Conservation (phyloP, 306 rosid genomes). For the Elaeagnus macrophylla region DNA sequence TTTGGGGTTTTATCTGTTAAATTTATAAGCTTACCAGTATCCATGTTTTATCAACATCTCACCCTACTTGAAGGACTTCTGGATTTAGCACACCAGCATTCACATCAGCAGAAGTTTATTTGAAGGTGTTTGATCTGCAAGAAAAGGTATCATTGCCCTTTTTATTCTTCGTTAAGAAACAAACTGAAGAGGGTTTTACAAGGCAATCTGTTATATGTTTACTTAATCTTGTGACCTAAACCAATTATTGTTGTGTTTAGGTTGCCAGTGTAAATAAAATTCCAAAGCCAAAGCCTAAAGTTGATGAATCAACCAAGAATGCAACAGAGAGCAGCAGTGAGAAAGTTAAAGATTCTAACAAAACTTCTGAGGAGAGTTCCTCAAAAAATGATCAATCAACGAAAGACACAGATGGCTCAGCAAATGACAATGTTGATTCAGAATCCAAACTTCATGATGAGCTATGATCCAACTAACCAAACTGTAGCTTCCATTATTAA, state of each 20-base stretch:
- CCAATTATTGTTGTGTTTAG: constrained; percentile 21
- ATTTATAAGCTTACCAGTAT: background rate
- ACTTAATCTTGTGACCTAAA: constrained; percentile 6
- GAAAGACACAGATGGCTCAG: constrained; percentile 25
- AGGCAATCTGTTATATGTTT: constrained; percentile 1
- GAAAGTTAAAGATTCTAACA: constrained; percentile 26
- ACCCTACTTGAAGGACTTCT: constrained; percentile 40
- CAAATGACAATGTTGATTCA: constrained; percentile 25
- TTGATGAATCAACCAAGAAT: constrained; percentile 49
- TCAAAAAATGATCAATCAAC: constrained; percentile 29
- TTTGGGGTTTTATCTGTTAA: background rate
- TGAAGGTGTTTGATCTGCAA: constrained; percentile 54
- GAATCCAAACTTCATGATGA: constrained; percentile 53
- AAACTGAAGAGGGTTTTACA: constrained; percentile 2
- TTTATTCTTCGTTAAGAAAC: constrained; percentile 1
- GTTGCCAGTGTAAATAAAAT: constrained; percentile 60
- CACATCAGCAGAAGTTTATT: constrained; percentile 70
- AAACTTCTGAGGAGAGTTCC: constrained; percentile 39
- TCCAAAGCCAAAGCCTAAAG: constrained; percentile 85
- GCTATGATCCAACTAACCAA: constrained; percentile 40
- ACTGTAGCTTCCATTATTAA: background rate
- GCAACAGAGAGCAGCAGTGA: constrained; percentile 40
- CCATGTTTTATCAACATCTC: too few species aligned
- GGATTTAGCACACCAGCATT: constrained; percentile 59
- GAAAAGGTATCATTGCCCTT: constrained; percentile 50